Evolutionary conservation across 805 yeast genomes (phyloP), one percentile per base, ranked within the genome.

Genomic region (Candida suzukii): DNA sequence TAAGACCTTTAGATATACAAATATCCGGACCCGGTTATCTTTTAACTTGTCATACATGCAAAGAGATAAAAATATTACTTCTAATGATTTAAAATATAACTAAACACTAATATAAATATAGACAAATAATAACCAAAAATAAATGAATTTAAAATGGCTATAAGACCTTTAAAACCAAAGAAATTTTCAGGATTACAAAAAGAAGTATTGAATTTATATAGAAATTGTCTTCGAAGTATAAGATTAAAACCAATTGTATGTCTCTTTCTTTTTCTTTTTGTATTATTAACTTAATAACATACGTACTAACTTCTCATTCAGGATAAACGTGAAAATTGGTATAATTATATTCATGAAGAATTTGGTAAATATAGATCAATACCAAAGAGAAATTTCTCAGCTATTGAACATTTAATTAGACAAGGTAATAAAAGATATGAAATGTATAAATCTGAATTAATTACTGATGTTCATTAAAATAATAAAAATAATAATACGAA

Each of bases 341-440:
- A 51, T 7, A 41, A 36, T 12, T 64, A 53, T 35, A 50, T 63
- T 8, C 68, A 62, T 47, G 38, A 46, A n/a, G 91, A 87, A 55
- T 91, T 90, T 58, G 64, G 54, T 14, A 77, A 78, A 50, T 68
- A 79, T 56, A 64, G 68, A 38, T 51, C 58, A 25, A 61, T 90
- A 11, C 77, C 83, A 29, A 80, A 83, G 58, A 82, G 85, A 50
- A 95, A 87, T 49, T 90, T 90, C 58, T 71, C 82, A 35, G 83
- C 95, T 1, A 78, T 90, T 35, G 98, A 90, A 57, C 88, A 90
- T 61, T 67, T 91, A 30, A 60, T 90, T 32, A 68, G 98, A 44
- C 71, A 74, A 3, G 98, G 98, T 4, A 69, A 74, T 46, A 78
- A 80, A 54, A 69, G 83, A 52, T 68, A 73, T 38, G 95, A 88